Base-by-base conservation (phyloP, 768 basidiomycete species). In the Phanerodontia chrysosporium region DNA sequence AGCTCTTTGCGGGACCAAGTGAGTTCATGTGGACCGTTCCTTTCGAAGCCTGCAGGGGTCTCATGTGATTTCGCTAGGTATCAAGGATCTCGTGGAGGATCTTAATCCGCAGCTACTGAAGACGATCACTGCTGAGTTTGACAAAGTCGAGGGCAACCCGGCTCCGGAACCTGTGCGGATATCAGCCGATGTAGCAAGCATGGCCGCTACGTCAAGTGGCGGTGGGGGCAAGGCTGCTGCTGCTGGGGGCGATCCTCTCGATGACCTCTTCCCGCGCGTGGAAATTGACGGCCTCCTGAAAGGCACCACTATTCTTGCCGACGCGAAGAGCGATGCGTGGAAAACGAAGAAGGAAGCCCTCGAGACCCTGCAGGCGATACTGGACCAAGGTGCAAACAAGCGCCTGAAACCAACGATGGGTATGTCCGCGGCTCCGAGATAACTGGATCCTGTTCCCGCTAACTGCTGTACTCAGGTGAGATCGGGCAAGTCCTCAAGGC, bases 261-360 rank as follows among this genome's bases (percentile, higher is more conserved):
- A 98, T 64, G 95, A 97, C 49, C 78, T 99, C 42, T 96, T 97
- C 71, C 97, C 97, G 27, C 85, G 97, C 28, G 90, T 98, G 42
- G 97, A 99, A 66, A 78, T 98, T 42, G 95, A 98, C 64, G 79
- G 83, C 55, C 73, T 99, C 25, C 76, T 98, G 55, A 89, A 88
- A 62, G 89, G 89, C 24, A 92, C 92, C 0, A 85, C 86, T 4
- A 88, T 95, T 49, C 73, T 97, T 16, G 78, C 85, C 1, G 92
- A 94, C 65, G 80, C 87, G 10, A 95, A 92, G 75, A 96, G 87
- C 65, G 95, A 96, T 63, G 87, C 93, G 0, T 99, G 96, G 96
- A 98, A 98, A 76, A 85, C 84, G 1, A 89, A 95, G 74, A 99
- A 99, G 71, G 96, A 98, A 67, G 95, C 92, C 2, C 78, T 98